Evolutionary conservation across 202 grass and related monocot species (phyloP).

Genomic region (Panicum virgatum): DNA sequence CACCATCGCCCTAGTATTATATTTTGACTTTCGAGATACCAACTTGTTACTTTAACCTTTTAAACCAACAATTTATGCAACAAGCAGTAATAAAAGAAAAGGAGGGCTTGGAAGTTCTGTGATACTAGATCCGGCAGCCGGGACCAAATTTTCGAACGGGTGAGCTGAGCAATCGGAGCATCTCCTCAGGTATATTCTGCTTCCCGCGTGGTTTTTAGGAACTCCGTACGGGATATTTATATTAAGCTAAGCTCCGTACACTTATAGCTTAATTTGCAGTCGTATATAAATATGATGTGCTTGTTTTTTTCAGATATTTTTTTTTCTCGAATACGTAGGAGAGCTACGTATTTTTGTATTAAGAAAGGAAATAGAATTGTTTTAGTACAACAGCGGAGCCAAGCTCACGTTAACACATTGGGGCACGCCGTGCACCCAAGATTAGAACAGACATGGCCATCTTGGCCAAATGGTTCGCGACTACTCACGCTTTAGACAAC

Average conservation of each 20-base stretch:
- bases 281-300: neutral
- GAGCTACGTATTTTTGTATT: too few species aligned
- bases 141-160: neutral
- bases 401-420: too few species aligned
- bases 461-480: too few species aligned
- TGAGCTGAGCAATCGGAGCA: neutral
- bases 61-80: neutral
- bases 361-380: too few species aligned
- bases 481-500: too few species aligned
- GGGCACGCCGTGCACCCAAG: too few species aligned
- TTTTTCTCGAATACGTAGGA: too few species aligned
- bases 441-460: too few species aligned
- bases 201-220: neutral
- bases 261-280: neutral
- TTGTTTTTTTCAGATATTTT: neutral
- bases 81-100: neutral
- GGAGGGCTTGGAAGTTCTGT: neutral
- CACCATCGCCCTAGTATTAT: neutral
- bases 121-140: neutral
- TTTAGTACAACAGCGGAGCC: too few species aligned
- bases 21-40: neutral
- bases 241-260: neutral
- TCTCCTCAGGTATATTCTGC: neutral
- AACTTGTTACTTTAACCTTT: slow-evolving; percentile 10
- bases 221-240: neutral